Evolutionary conservation across 305 asterid species (phyloP), one percentile per base, ranked within the genome.

Genomic region (Petunia hybrid): DNA sequence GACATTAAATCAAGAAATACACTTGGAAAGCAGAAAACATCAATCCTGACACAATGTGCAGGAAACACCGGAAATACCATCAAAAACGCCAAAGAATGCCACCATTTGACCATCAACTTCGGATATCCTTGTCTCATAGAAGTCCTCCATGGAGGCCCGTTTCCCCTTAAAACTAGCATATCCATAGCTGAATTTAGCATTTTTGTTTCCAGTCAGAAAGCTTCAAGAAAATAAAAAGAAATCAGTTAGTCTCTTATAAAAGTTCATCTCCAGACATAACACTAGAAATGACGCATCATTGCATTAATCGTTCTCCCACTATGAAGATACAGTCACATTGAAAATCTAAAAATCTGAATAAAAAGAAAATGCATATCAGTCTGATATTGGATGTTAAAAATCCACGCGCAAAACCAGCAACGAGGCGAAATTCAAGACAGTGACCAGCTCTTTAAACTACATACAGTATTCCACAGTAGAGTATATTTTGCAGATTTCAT

Each of bases 121-220:
- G 6, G 94, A 88, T 80, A 93, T 86, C 67, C 86, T 85, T 40
- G 89, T 87, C 86, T 91, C 97, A 22, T 84, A 91, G 83, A 87
- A 92, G 84, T 92, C 97, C 89, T 92, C 97, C 97, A 92, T 92
- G 75, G 93, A 85, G n/a, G 92, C 83, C 53, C 97, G 90, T 79
- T 91, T 92, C 81, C 97, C 97, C 85, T 91, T 90, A 84, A 87
- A 89, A 85, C 91, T 90, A 55, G 93, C 87, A 87, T 91, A 91
- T 67, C 97, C 97, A 85, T 91, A 92, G 71, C 90, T 90, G 69
- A 91, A 86, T 83, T 83, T 91, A 60, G 84, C 88, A 60, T 86
- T 87, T 71, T 67, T 86, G 70, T 87, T 87, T 79, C 91, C 89
- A 38, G 85, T 80, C 42, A 87, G 87, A 84, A 82, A 87, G 90